These are phyloP conservation scores for Boletus rufocinnamomeus DNA, from an alignment of 768 basidiomycete genomes.

Conservation along the genomic window DNA sequence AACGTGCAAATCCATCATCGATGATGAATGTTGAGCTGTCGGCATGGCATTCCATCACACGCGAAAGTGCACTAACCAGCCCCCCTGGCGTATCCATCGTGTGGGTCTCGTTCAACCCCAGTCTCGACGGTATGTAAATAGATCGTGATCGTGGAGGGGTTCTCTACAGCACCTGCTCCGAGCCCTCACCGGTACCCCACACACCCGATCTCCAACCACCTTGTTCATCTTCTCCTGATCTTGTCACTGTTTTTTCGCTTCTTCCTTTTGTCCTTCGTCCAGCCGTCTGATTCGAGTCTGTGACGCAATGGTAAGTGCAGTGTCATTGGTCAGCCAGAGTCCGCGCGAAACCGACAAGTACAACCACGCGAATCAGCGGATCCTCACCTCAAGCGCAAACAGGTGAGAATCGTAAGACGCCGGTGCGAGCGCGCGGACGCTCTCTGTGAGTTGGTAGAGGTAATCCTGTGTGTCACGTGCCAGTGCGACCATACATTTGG, in stretches of 20 bases:
- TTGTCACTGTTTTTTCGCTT: not conserved
- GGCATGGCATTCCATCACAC: not conserved
- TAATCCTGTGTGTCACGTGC: constrained; percentile 63
- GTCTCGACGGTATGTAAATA: not conserved
- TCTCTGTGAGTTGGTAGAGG: constrained; percentile 71
- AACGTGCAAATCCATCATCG: not conserved
- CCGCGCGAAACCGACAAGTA: not conserved
- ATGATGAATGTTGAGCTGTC: not conserved
- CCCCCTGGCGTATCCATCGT: too few species aligned
- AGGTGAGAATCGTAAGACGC: constrained; percentile 76
- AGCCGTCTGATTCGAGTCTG: constrained; percentile 17
- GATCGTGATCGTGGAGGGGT: not conserved
- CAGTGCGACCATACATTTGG: not conserved
- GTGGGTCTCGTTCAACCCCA: too few species aligned
- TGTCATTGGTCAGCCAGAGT: not conserved
- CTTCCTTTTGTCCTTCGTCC: constrained; percentile 1
- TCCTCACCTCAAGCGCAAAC: constrained; percentile 69
- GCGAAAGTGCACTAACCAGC: not conserved
- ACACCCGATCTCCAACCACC: not conserved
- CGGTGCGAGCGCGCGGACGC: constrained; percentile 71
- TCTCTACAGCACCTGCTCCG: not conserved
- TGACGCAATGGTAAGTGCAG: not conserved
- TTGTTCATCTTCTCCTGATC: not conserved
- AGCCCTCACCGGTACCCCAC: not conserved
- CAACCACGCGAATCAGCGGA: not conserved